phyloP scores from a whole-genome alignment of 306 rosid species.

The Betula pendula region DNA sequence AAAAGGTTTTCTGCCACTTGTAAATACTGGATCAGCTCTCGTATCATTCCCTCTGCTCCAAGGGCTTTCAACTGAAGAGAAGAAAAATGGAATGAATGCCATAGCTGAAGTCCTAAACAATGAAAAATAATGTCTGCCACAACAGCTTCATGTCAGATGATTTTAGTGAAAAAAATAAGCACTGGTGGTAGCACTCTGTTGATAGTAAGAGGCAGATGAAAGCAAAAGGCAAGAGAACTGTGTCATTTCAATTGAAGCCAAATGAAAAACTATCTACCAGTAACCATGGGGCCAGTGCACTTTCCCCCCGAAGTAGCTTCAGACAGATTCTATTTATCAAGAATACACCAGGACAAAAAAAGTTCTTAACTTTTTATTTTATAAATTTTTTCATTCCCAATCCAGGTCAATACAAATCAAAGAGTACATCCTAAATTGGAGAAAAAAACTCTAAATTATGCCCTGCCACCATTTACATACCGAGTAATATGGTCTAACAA shows the following conservation, averaged over 20 bases:
- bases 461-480: neutral
- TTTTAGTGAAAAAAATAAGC: neutral
- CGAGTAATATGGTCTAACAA: neutral
- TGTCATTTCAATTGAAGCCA: neutral
- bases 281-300: neutral
- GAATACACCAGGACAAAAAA: neutral
- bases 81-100: conserved; percentile 12
- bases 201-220: neutral
- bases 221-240: neutral
- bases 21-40: conserved; percentile 63
- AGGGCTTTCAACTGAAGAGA: conserved; percentile 65
- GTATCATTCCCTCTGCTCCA: conserved; percentile 80
- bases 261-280: neutral
- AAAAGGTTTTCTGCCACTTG: conserved; percentile 69
- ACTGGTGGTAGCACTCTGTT: neutral
- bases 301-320: neutral
- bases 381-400: neutral
- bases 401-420: neutral
- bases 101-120: conserved; percentile 17
- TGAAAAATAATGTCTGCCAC: neutral
- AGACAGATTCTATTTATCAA: neutral
- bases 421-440: neutral
- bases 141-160: conserved; percentile 2
- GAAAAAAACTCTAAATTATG: neutral
- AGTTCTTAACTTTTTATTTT: neutral